Evolutionary conservation across 2,329 filamentous ascomycete species (phyloP).

Genomic region (Colletotrichum neosansevieriae): DNA sequence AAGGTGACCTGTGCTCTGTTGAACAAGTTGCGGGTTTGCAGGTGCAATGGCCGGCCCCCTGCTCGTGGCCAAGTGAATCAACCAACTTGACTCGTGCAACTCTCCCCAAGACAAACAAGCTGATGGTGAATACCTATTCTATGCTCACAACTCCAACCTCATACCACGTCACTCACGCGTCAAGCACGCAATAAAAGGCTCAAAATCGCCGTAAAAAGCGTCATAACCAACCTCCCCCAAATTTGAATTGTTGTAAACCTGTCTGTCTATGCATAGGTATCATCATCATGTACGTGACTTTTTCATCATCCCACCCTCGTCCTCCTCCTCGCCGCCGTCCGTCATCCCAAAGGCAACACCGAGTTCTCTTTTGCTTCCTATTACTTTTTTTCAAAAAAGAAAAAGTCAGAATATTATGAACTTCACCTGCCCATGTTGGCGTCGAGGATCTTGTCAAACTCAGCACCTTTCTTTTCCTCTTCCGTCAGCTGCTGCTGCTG

Average conservation of each 20-base stretch:
- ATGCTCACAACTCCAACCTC: not conserved
- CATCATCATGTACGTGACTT: constrained; percentile 36
- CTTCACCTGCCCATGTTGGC: constrained; percentile 36
- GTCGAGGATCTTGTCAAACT: constrained; percentile 39
- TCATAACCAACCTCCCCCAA: no score
- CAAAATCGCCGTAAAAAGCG: no score
- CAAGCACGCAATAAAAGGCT: no score
- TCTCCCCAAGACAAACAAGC: not conserved
- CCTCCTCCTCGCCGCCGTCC: not conserved
- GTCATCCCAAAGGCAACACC: constrained; percentile 1
- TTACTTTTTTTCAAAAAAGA: not conserved
- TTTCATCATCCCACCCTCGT: constrained; percentile 4
- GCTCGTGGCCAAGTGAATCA: not conserved
- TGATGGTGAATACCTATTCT: no score
- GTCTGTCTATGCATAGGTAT: constrained; percentile 38
- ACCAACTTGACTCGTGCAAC: constrained; percentile 16
- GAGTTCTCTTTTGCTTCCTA: constrained; percentile 10
- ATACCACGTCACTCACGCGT: no score
- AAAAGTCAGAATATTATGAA: constrained; percentile 3
- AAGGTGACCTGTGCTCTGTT: no score
- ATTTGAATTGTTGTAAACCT: not conserved
- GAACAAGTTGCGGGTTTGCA: no score
- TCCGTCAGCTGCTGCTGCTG: constrained; percentile 25
- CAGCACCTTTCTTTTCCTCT: constrained; percentile 38
- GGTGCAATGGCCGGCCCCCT: not conserved